Conservation (phyloP, 2,329 filamentous ascomycete genomes). For the Sporothrix brasiliensis region DNA sequence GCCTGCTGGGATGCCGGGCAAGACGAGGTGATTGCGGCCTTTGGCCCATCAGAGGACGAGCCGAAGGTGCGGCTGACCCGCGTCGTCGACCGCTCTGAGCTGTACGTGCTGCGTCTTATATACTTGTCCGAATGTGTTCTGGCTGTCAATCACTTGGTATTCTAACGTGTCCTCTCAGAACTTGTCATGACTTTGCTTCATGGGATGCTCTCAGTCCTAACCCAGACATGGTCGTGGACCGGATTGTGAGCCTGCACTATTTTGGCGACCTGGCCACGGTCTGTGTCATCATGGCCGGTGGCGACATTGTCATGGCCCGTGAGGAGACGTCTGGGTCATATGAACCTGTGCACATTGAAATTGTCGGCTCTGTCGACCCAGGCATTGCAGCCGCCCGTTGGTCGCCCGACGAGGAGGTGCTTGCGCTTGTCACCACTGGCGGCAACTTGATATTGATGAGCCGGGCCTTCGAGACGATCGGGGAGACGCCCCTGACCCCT, state of each 20-base stretch:
- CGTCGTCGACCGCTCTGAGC: slow-evolving; percentile 43
- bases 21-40: slow-evolving; percentile 78
- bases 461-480: slow-evolving; percentile 80
- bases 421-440: slow-evolving; percentile 75
- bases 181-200: slow-evolving; percentile 63
- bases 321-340: slow-evolving; percentile 59
- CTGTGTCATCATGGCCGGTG: slow-evolving; percentile 83
- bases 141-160: no score
- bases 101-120: slow-evolving; percentile 17
- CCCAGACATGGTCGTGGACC: slow-evolving; percentile 74
- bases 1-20: slow-evolving; percentile 82
- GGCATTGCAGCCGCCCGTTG: slow-evolving; percentile 88
- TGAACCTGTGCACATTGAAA: slow-evolving; percentile 82
- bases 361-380: slow-evolving; percentile 89
- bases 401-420: slow-evolving; percentile 92
- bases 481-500: slow-evolving; percentile 69
- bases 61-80: slow-evolving; percentile 72
- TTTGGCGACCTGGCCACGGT: slow-evolving; percentile 77
- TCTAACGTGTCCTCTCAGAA: slow-evolving; percentile 4
- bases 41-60: slow-evolving; percentile 74
- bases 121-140: background rate
- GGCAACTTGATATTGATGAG: slow-evolving; percentile 90
- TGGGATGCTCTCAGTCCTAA: slow-evolving; percentile 87
- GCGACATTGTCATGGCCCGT: slow-evolving; percentile 84
- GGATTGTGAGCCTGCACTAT: slow-evolving; percentile 77